Conservation (phyloP, 2,329 filamentous ascomycete species). For the Nigrospora osmanthi region DNA sequence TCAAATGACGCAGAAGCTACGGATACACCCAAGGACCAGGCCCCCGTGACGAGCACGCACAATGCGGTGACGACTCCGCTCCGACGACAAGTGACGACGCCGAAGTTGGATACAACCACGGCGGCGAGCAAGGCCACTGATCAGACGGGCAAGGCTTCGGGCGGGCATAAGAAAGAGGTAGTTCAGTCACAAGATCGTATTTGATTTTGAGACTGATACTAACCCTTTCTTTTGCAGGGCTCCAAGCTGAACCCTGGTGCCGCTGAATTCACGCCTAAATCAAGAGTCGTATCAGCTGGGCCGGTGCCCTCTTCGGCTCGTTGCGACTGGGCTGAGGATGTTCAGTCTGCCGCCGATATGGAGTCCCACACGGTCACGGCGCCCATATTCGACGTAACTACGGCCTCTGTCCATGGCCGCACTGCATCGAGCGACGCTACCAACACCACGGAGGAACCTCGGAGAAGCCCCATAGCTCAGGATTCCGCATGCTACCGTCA, state of each 20-base stretch:
- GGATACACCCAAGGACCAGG: slow-evolving; percentile 3
- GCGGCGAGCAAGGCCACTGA: slow-evolving; percentile 16
- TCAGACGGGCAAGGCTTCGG: slow-evolving; percentile 21
- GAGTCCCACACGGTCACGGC: background rate
- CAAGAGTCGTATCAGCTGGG: slow-evolving; percentile 11
- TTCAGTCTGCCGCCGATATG: slow-evolving; percentile 1
- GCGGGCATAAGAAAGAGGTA: slow-evolving; percentile 42
- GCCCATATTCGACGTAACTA: background rate
- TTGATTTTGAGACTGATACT: slow-evolving; percentile 35
- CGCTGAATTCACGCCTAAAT: slow-evolving; percentile 45
- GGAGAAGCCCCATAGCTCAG: background rate
- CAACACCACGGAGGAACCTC: background rate
- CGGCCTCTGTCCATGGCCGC: background rate
- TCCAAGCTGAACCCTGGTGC: slow-evolving; percentile 48
- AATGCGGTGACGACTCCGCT: background rate
- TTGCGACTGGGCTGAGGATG: slow-evolving; percentile 20
- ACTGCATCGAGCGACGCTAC: background rate
- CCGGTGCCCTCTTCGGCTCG: slow-evolving; percentile 9
- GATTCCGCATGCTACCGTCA: background rate
- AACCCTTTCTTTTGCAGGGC: slow-evolving; percentile 33
- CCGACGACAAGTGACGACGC: slow-evolving; percentile 3
- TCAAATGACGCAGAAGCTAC: slow-evolving; percentile 4
- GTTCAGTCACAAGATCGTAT: slow-evolving; percentile 28
- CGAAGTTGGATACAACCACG: slow-evolving; percentile 8
- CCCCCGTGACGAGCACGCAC: background rate